Base-by-base conservation (phyloP, 805 yeast species). In the Naumovozyma castellii region DNA sequence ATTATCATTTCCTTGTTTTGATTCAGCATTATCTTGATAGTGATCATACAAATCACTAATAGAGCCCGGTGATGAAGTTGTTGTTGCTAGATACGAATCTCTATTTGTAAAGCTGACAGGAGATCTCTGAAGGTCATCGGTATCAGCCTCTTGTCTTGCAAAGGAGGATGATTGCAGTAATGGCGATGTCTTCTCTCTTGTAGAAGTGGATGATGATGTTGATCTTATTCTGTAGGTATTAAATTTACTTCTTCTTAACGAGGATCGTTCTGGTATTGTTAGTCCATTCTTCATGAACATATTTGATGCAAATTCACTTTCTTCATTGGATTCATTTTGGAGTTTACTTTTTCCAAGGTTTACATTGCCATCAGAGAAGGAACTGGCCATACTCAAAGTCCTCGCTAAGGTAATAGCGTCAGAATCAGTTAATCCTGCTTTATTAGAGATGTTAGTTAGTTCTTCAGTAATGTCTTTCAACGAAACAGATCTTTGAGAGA, bases 401-500 rank as follows among this genome's bases (percentile, higher is more conserved):
- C 94, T 67, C 0, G 94, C 95, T 41, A 85, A 66, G 0, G 94
- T 77, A 4, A 81, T 80, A 0, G 95, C 94, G 64, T 85, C 94
- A 31, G 79, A 73, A 3, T 86, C 78, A 39, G 77, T 80, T 59
- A 84, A 63, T 0, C 94, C 92, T 0, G 90, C 94, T 60, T 78
- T 67, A 47, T 78, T 80, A 0, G 90, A 77, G 35, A 87, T 65
- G 35, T 72, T 75, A 47, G 84, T 82, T 40, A 88, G 66, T 58
- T 88, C 95, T 44, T 66, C 75, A 2, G 94, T 80, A 29, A 84
- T 69, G 39, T 80, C 84, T 43, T 75, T 73, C 48, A 84, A 65
- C 0, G 90, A 80, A 3, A 87, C 84, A 5, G 51, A 44, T 27
- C 43, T 30, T 30, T 36, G 35, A 5, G 33, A 15, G 32, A 29